Evolutionary conservation across 352 stramenopile genomes (phyloP).

Genomic region (Phytophthora cactorum): DNA sequence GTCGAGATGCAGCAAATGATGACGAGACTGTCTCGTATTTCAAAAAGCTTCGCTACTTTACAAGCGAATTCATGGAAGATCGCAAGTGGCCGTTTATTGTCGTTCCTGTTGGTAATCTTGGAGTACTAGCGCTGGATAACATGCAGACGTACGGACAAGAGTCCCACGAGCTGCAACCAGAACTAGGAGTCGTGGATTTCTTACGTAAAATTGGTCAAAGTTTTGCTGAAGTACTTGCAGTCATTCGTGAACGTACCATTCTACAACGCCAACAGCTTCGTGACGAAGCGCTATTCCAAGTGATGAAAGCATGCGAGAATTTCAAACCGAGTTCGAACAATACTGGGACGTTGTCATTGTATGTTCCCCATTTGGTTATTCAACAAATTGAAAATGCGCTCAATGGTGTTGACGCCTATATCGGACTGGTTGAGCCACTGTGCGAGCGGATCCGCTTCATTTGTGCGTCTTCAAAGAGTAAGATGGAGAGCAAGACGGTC

Average conservation of each 20-base stretch:
- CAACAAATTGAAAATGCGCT: conserved; percentile 62
- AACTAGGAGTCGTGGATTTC: conserved; percentile 83
- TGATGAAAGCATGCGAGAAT: conserved; percentile 66
- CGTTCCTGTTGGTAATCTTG: conserved; percentile 54
- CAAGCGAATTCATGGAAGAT: conserved; percentile 20
- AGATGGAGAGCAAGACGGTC: conserved; percentile 55
- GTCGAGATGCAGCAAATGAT: conserved; percentile 17
- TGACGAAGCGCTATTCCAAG: conserved; percentile 49
- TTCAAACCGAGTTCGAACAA: conserved; percentile 17
- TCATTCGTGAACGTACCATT: conserved; percentile 17
- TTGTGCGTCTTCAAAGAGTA: conserved; percentile 48
- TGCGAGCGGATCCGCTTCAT: conserved; percentile 61
- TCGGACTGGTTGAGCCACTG: conserved; percentile 62
- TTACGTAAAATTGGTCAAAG: conserved; percentile 49
- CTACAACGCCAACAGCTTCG: conserved; percentile 22
- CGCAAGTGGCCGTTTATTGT: conserved; percentile 72
- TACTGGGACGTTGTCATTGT: conserved; percentile 24
- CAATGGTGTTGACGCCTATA: conserved; percentile 69
- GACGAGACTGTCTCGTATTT: conserved; percentile 2
- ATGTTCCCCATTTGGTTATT: conserved; percentile 54
- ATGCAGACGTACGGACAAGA: conserved; percentile 56
- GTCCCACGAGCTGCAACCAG: conserved; percentile 51
- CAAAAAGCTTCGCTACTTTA: conserved; percentile 51
- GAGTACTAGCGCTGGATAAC: conserved; percentile 70
- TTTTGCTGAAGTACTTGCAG: conserved; percentile 27